A percentile compares a stretch with the other conserved stretches of the same genome.
Conservation (phyloP, 331 rosid species). For the Rhamnella rubrinervis region DNA sequence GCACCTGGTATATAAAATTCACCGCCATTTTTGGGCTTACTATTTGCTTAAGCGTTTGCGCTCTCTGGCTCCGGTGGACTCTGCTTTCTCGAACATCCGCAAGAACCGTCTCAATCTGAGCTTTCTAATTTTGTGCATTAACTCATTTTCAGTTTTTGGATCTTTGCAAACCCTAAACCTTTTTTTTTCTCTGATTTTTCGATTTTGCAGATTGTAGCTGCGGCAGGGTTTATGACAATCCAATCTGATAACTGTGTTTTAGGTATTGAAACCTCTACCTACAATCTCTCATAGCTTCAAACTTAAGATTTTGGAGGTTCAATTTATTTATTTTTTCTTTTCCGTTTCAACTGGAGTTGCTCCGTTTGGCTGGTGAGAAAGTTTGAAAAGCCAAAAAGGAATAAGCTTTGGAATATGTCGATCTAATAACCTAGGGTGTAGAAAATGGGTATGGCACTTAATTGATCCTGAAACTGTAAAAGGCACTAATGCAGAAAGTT, state of each 20-base stretch:
- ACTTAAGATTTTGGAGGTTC: no score
- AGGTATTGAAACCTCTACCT: conserved; percentile 21
- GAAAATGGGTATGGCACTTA: no score
- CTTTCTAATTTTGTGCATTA: not conserved
- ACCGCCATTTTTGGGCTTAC: no score
- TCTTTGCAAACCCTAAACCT: conserved; percentile 10
- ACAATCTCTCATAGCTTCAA: not conserved
- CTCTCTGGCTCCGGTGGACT: not conserved
- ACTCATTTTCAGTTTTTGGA: not conserved
- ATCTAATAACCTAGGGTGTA: no score
- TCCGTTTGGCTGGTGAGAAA: conserved; percentile 12
- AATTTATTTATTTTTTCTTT: not conserved
- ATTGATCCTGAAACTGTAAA: no score
- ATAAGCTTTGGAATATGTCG: not conserved
- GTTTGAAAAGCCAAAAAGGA: not conserved
- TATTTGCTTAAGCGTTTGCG: not conserved
- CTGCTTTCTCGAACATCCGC: conserved; percentile 9
- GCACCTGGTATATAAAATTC: no score
- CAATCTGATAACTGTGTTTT: not conserved
- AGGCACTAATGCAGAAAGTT: no score
- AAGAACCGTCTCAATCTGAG: conserved; percentile 18
- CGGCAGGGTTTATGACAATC: conserved; percentile 38
- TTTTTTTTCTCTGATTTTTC: not conserved
- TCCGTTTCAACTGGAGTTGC: not conserved
- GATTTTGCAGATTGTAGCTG: conserved; percentile 28